Conservation (phyloP, 306 rosid species). For the Prunus salicina region DNA sequence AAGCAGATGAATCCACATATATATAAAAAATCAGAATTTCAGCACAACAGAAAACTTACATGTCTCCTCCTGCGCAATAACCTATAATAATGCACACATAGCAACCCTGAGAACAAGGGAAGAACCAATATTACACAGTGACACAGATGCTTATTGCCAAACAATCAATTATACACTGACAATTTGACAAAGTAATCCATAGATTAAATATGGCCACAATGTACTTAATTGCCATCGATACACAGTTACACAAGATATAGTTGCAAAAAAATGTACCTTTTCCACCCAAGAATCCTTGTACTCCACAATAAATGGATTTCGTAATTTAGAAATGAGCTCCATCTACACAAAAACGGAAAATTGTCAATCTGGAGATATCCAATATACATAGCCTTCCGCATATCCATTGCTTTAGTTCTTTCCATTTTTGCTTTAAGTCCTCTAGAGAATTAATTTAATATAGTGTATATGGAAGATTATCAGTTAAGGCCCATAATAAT, state of each 20-base stretch:
- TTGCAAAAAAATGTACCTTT: slow-evolving; percentile 50
- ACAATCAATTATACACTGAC: no score
- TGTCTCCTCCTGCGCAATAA: slow-evolving; percentile 96
- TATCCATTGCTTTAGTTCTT: background rate
- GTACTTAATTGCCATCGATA: background rate
- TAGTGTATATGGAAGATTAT: background rate
- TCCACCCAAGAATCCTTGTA: slow-evolving; percentile 99
- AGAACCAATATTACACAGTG: slow-evolving; percentile 1
- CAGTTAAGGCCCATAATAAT: background rate
- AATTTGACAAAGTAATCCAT: no score
- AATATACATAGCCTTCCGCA: background rate
- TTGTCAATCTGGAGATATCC: background rate
- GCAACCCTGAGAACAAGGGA: slow-evolving; percentile 76
- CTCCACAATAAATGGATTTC: slow-evolving; percentile 95
- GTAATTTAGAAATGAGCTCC: slow-evolving; percentile 88
- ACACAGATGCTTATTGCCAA: background rate
- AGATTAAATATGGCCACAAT: background rate
- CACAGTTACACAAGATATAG: background rate
- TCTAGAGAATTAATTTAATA: background rate
- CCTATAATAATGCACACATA: slow-evolving; percentile 95
- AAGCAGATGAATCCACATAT: slow-evolving; percentile 13
- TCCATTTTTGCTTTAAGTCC: slow-evolving; percentile 3
- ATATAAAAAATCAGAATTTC: background rate
- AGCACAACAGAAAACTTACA: slow-evolving; percentile 48
- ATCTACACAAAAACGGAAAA: slow-evolving; percentile 50